phyloP scores from a whole-genome alignment of 345 rosid genomes.

The Eucalyptus cloeziana region DNA sequence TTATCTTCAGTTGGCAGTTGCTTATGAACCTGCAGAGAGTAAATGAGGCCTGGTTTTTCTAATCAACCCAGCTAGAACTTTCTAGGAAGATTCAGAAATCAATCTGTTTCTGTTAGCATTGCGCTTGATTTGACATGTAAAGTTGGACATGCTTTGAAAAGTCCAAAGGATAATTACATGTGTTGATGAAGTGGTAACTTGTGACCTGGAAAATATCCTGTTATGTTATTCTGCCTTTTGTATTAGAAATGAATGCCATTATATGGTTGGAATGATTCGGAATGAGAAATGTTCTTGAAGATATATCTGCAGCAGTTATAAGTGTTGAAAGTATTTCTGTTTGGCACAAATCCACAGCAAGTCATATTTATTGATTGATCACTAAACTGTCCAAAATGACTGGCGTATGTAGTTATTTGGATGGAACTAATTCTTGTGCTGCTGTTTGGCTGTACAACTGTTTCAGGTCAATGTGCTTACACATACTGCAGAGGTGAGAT shows the following conservation, averaged over 20 bases:
- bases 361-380: background rate
- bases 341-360: background rate
- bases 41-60: background rate
- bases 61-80: background rate
- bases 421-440: background rate
- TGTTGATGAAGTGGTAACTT: background rate
- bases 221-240: background rate
- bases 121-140: background rate
- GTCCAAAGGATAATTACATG: background rate
- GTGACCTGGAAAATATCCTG: background rate
- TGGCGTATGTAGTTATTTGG: background rate
- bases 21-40: background rate
- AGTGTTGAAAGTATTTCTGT: background rate
- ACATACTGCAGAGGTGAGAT: constrained; percentile 35
- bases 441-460: background rate
- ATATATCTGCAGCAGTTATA: background rate
- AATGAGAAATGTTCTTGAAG: background rate
- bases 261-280: background rate
- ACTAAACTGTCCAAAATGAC: background rate
- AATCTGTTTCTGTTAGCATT: background rate
- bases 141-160: background rate
- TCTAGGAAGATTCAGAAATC: background rate
- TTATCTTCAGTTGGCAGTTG: background rate
- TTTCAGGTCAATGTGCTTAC: constrained; percentile 64
- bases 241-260: background rate